phyloP scores from a whole-genome alignment of 768 basidiomycete genomes.

The Porpolomopsis calyptriformis region DNA sequence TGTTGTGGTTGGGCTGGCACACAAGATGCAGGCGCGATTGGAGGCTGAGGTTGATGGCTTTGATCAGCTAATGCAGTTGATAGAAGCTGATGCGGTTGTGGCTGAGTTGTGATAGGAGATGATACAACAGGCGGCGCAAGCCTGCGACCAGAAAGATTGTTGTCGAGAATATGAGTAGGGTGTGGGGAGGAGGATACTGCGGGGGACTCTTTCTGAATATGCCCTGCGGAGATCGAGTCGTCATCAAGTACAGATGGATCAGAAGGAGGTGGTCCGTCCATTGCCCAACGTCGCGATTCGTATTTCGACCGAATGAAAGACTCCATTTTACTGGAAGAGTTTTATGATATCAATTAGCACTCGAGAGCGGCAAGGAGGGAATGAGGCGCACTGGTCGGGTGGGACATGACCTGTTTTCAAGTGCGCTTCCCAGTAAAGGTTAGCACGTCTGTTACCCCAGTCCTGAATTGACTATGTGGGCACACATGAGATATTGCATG shows the following conservation, averaged over 20 bases:
- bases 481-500: conserved; percentile 2
- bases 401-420: conserved; percentile 85
- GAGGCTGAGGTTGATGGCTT: conserved; percentile 11
- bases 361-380: conserved; percentile 1
- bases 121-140: conserved; percentile 16
- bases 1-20: conserved; percentile 20
- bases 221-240: conserved; percentile 18
- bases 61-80: conserved; percentile 25
- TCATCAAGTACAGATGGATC: conserved; percentile 74
- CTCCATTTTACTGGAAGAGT: conserved; percentile 79
- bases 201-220: conserved; percentile 15
- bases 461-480: conserved; percentile 63
- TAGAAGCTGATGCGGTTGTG: conserved; percentile 46
- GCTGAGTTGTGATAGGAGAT: conserved; percentile 24
- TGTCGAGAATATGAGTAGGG: conserved; percentile 20
- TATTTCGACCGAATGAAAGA: conserved; percentile 97
- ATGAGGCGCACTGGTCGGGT: conserved; percentile 75
- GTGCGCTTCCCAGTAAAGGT: conserved; percentile 96
- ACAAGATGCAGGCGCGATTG: conserved; percentile 19
- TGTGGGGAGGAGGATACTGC: conserved; percentile 20
- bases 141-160: conserved; percentile 21
- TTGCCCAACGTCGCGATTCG: conserved; percentile 85
- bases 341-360: background rate
- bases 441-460: conserved; percentile 92
- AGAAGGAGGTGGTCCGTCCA: conserved; percentile 73